Evolutionary conservation across 2,329 filamentous ascomycete species (phyloP), one percentile per base, ranked within the genome.

Genomic region (Lachnellula willkommii): DNA sequence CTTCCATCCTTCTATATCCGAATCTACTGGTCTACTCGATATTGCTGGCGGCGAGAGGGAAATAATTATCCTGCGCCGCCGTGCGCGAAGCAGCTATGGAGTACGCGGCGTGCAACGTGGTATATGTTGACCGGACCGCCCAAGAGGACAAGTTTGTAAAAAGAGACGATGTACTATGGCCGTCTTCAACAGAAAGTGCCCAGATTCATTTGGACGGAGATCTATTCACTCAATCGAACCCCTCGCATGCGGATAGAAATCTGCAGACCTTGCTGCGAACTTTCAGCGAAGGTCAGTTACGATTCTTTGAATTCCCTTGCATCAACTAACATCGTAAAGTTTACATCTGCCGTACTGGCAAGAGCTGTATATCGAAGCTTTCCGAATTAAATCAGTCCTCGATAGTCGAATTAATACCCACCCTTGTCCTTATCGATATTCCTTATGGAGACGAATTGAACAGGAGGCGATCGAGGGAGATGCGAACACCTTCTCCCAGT

Each of bases 391-490:
- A 73, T 62, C 76, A 77, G 52, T 69, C 70, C 48, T 72, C 73
- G 32, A 71, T 71, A 39, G 68, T 66, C 54, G 73, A 78, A 50
- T 75, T 74, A 61, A 76, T 74, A 50, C 80, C 80, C n/a, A 78
- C 79, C 5, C 74, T 83, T 50, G 79, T 79, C 20, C 75, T 82
- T 46, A 74, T 82, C 63, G 78, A 81, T 65, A 74, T 81, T 37
- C 75, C 75, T 17, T 72, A 64, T 63, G 74, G 69, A 67, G 75
- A 66, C 65, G 72, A 62, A 66, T 68, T 62, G 35, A 57, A 56
- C 35, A 62, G 64, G 39, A 60, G 63, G 52, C 63, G 71, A 9
- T 70, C 71, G 20, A 59, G 67, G 36, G 66, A 68, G 20, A 56
- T 65, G 24, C 66, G 67, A 39, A 67, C 66, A 0, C 68, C 68